These are phyloP conservation scores for Dillenia suffruticosa DNA, from an alignment of 164 flowering plant species.

Conservation along the genomic window DNA sequence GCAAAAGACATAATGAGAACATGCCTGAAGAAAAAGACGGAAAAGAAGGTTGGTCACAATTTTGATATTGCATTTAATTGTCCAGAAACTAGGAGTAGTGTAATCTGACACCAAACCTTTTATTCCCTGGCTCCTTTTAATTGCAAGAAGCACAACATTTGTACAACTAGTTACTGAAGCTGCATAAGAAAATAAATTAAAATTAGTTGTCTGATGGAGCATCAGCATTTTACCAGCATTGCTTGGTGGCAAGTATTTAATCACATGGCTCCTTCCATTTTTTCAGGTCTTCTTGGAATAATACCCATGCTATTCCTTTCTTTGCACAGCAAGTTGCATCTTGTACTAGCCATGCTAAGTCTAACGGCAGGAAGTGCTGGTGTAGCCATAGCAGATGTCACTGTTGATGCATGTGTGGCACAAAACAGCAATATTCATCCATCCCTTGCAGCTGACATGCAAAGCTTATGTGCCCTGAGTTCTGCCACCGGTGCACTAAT, in stretches of 20 bases:
- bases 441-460: constrained; percentile 86
- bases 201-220: too few relatives aligned
- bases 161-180: too few relatives aligned
- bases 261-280: background rate
- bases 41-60: too few relatives aligned
- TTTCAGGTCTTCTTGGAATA: constrained; percentile 69
- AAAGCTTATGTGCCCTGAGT: constrained; percentile 82
- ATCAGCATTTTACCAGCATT: too few relatives aligned
- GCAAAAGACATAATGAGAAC: too few relatives aligned
- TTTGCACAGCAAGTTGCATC: constrained; percentile 54
- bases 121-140: too few relatives aligned
- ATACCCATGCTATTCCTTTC: constrained; percentile 66
- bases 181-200: too few relatives aligned
- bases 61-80: too few relatives aligned
- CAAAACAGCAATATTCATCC: constrained; percentile 72
- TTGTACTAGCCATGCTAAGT: constrained; percentile 54
- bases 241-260: background rate
- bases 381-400: constrained; percentile 94
- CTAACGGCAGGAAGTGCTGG: constrained; percentile 85
- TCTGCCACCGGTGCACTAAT: constrained; percentile 73
- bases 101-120: too few relatives aligned
- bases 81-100: too few relatives aligned
- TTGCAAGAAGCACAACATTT: too few relatives aligned
- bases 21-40: too few relatives aligned
- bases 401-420: constrained; percentile 95